Evolutionary conservation across 2,329 filamentous ascomycete genomes (phyloP), one percentile per base, ranked within the genome.

Genomic region (Aspergillus felis): DNA sequence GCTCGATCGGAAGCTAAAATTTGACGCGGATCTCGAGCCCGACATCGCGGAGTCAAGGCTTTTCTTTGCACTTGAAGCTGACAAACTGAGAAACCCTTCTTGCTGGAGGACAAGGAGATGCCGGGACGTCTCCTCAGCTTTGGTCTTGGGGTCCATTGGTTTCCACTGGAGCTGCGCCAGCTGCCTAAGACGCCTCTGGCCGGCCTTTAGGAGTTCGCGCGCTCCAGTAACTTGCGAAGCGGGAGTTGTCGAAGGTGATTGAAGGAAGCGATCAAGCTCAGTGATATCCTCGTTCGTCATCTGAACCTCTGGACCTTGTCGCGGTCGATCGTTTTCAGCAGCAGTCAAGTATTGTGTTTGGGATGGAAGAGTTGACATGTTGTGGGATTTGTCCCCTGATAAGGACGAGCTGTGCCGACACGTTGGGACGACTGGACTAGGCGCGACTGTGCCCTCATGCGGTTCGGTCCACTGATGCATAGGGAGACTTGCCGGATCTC

Each of bases 261-360:
- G 72, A 42, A 75, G 72, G 59, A 74, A 74, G 44, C 65, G 69
- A 46, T 75, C 66, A 12, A 75, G 65, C 48, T 75, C 73, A 29
- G 68, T 63, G 27, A 74, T 58, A 53, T 66, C 68, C 46, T 75
- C 72, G 54, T 66, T 71, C 42, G 65, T 67, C 52, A 64, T 24
- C 27, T 62, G 46, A 61, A 62, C 55, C 64, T 62, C 56, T 17
- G 41, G 24, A 3, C 48, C 17, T 41, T 54, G 61, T 25, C 56
- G 52, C 35, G 60, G 41, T 17, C 57, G 61, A 14, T 55, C 42
- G 20, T 61, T 59, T 27, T 63, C 62, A 20, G 60, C 24, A 27
- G 44, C 5, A 14, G 44, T 7, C 12, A 24, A 14, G 14, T 47
- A 25, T 24, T 24, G 42, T 14, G 64, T 53, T 27, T 28, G 55